Conservation (phyloP, 306 rosid species). For the Spatholobus suberectus region DNA sequence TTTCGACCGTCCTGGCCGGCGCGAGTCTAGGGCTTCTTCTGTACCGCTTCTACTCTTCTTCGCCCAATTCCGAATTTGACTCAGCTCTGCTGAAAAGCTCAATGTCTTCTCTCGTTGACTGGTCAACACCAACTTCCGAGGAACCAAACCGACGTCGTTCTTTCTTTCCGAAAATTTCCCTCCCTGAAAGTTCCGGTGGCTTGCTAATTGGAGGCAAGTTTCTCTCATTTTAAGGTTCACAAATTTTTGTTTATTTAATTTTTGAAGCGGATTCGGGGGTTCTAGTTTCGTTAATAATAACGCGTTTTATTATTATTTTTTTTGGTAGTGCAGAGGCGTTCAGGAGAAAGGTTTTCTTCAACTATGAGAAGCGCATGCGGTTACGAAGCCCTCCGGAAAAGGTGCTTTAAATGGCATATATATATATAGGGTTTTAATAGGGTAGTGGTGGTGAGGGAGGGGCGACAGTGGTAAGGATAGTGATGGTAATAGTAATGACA, state of each 20-base stretch:
- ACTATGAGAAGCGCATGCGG: slow-evolving; percentile 90
- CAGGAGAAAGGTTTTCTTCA: slow-evolving; percentile 88
- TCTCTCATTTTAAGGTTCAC: background rate
- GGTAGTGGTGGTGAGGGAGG: no score
- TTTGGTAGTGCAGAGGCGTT: slow-evolving; percentile 63
- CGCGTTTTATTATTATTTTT: background rate
- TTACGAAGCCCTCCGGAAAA: slow-evolving; percentile 89
- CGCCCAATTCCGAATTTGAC: slow-evolving; percentile 23
- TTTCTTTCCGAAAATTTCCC: slow-evolving; percentile 45
- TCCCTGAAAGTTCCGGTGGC: slow-evolving; percentile 52
- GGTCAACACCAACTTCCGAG: background rate
- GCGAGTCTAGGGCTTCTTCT: slow-evolving; percentile 63
- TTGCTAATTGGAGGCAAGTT: slow-evolving; percentile 66
- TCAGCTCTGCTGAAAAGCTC: slow-evolving; percentile 12
- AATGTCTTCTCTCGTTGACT: slow-evolving; percentile 28
- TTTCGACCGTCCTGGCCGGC: slow-evolving; percentile 51
- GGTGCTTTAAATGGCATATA: slow-evolving; percentile 46
- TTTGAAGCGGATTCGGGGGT: background rate
- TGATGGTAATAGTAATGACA: no score
- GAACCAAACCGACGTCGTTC: slow-evolving; percentile 25
- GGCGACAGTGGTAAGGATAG: no score
- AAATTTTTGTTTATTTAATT: background rate
- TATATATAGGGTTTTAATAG: no score
- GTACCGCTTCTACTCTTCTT: slow-evolving; percentile 43
- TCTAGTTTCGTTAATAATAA: background rate